phyloP scores from a whole-genome alignment of 78 protist species.

The Dictyostelium brefeldianum region DNA sequence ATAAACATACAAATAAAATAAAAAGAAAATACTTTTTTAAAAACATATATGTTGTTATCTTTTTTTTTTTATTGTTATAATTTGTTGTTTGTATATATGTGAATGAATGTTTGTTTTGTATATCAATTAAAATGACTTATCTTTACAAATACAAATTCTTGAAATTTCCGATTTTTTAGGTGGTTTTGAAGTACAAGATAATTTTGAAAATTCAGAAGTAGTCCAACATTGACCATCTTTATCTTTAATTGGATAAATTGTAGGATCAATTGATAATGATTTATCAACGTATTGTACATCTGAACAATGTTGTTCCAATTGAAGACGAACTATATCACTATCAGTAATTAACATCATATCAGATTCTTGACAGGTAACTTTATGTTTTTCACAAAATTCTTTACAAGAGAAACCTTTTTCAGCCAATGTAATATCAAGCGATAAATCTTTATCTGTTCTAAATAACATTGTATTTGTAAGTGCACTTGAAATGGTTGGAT shows the following conservation, averaged over 20 bases:
- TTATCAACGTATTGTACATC: background rate
- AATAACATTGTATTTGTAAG: background rate
- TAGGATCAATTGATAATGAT: no score
- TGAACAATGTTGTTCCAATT: slow-evolving; percentile 18
- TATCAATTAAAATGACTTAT: background rate
- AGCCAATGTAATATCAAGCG: background rate
- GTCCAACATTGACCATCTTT: slow-evolving; percentile 27
- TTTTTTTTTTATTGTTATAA: no score
- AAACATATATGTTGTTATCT: no score
- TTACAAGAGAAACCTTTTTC: background rate
- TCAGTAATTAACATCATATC: slow-evolving; percentile 35
- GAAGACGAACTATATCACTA: background rate
- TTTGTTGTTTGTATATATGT: no score
- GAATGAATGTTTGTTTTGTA: no score
- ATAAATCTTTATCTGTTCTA: slow-evolving; percentile 17
- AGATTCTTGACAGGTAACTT: slow-evolving; percentile 17
- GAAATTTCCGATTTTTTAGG: background rate
- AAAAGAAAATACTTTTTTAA: no score
- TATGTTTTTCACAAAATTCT: slow-evolving; percentile 8
- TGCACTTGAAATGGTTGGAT: background rate
- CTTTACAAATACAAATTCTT: slow-evolving; percentile 36
- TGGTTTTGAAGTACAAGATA: slow-evolving; percentile 14
- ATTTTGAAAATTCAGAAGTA: slow-evolving; percentile 2
- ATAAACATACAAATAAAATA: no score
- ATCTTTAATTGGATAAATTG: background rate